Percentiles rank a stretch among this genome's conserved stretches.
phyloP scores from a whole-genome alignment of 176 grass and related monocot species.

The Cenchrus americanus region DNA sequence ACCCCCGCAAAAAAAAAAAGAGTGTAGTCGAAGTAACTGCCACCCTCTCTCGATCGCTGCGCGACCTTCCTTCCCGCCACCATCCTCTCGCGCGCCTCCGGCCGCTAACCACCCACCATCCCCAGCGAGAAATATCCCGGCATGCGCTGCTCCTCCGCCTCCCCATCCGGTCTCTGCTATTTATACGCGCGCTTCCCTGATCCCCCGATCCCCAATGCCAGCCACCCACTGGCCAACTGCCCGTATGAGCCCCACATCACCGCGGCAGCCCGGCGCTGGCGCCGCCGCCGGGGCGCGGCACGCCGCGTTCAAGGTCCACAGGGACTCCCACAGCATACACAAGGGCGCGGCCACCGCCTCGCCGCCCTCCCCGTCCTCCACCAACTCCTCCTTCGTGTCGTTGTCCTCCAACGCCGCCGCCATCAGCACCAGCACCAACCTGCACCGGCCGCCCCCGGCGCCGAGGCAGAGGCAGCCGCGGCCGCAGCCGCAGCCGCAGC shows the following conservation, averaged over 20 bases:
- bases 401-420: conserved; percentile 32
- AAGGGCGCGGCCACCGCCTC: conserved; percentile 31
- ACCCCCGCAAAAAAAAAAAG: no score
- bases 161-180: conserved; percentile 11
- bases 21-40: neutral
- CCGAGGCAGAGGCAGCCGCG: conserved; percentile 17
- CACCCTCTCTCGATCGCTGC: neutral
- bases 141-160: conserved; percentile 14
- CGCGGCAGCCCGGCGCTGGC: conserved; percentile 29
- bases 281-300: conserved; percentile 4
- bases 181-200: conserved; percentile 9
- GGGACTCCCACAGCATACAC: conserved; percentile 55
- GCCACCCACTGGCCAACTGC: conserved; percentile 12
- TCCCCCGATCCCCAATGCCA: conserved; percentile 15
- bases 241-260: conserved; percentile 61
- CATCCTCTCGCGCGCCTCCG: conserved; percentile 20
- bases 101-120: neutral
- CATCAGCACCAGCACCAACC: neutral
- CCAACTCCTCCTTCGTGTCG: conserved; percentile 45
- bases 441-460: neutral
- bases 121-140: conserved; percentile 17
- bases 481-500: neutral
- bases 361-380: conserved; percentile 32
- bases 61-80: conserved; percentile 23
- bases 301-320: conserved; percentile 48